These are phyloP conservation scores for Neofusicoccum cordaticola DNA, from an alignment of 2,329 filamentous ascomycete species.

Conservation along the genomic window DNA sequence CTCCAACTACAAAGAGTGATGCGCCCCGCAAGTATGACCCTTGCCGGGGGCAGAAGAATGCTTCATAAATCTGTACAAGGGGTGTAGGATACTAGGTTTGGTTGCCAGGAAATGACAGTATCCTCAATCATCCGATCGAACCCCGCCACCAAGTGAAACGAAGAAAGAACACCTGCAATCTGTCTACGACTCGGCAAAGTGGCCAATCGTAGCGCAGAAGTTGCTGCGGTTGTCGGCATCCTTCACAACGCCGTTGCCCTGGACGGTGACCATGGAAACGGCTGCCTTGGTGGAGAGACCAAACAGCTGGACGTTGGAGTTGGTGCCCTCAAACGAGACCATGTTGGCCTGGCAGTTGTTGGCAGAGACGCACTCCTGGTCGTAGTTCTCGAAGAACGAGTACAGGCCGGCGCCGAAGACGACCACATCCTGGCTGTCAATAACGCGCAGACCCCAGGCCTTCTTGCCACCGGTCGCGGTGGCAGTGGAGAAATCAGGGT, in stretches of 20 bases:
- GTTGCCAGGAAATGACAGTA: conserved; percentile 7
- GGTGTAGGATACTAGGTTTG: neutral
- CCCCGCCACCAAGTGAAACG: neutral
- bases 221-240: conserved; percentile 48
- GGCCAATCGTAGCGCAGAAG: conserved; percentile 48
- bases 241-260: conserved; percentile 33
- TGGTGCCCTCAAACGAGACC: conserved; percentile 43
- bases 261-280: conserved; percentile 48
- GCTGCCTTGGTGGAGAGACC: conserved; percentile 49
- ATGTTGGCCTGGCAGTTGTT: conserved; percentile 54
- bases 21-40: neutral
- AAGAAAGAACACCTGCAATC: neutral
- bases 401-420: conserved; percentile 53
- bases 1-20: conserved; percentile 9
- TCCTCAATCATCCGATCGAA: neutral
- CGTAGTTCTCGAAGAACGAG: conserved; percentile 60
- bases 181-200: conserved; percentile 18
- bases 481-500: conserved; percentile 42
- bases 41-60: neutral
- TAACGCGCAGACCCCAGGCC: conserved; percentile 47
- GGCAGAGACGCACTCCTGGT: conserved; percentile 45
- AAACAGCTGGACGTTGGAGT: conserved; percentile 45
- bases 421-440: conserved; percentile 41
- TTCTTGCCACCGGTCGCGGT: conserved; percentile 31
- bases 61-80: conserved; percentile 9